A percentile compares a stretch with the other conserved stretches of the same genome.
phyloP scores from a whole-genome alignment of 352 stramenopile species.

The Elongisporangium prolatum region DNA sequence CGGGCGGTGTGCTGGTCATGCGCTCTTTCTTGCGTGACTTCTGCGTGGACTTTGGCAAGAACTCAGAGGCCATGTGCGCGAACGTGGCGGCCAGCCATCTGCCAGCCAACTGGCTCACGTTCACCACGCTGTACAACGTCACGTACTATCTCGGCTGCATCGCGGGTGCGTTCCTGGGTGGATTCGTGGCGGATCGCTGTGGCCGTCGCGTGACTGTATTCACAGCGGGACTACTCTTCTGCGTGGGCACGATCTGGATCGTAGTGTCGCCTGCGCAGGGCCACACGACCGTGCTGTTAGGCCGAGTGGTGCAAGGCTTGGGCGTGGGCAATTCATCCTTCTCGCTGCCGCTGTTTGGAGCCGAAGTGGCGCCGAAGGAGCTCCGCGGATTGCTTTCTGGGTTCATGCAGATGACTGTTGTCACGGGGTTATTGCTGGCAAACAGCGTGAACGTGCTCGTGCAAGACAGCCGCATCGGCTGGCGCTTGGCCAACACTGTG shows the following conservation, averaged over 20 bases:
- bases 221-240: conserved; percentile 29
- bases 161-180: conserved; percentile 21
- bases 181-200: conserved; percentile 24
- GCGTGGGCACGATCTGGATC: conserved; percentile 29
- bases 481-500: conserved; percentile 26
- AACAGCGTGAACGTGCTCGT: conserved; percentile 30
- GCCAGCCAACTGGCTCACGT: conserved; percentile 33
- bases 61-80: conserved; percentile 20
- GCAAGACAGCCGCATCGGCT: conserved; percentile 18
- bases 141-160: conserved; percentile 41
- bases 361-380: conserved; percentile 37
- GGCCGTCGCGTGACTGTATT: conserved; percentile 36
- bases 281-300: conserved; percentile 22
- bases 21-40: conserved; percentile 38
- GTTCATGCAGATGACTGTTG: conserved; percentile 41
- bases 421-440: conserved; percentile 31
- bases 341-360: conserved; percentile 34
- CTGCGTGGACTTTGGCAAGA: conserved; percentile 35
- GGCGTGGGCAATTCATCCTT: conserved; percentile 44
- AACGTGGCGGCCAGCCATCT: conserved; percentile 7
- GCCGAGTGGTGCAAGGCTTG: conserved; percentile 31
- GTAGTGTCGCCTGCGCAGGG: conserved; percentile 9
- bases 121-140: conserved; percentile 39
- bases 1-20: conserved; percentile 35
- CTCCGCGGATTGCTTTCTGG: conserved; percentile 30